A percentile compares a stretch with the other conserved stretches of the same genome.
Evolutionary conservation across 495 filamentous ascomycete species (phyloP).

Genomic region (Hypoxylon lienhwacheense): DNA sequence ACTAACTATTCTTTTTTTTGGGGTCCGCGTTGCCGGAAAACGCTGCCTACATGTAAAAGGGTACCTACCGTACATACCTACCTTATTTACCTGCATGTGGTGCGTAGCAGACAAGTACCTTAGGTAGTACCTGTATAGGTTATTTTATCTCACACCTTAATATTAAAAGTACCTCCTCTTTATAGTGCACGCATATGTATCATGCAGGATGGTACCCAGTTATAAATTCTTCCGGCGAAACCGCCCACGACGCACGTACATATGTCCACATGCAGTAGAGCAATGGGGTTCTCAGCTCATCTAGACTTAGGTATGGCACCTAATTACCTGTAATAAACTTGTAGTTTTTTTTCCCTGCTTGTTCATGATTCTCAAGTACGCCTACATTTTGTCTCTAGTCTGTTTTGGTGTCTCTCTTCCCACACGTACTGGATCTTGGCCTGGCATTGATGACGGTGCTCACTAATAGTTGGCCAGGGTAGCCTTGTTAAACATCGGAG

Average conservation of each 20-base stretch:
- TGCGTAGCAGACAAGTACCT: too few species aligned
- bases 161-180: too few species aligned
- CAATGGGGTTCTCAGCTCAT: background rate
- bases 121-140: too few species aligned
- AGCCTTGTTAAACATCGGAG: slow-evolving; percentile 27
- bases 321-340: background rate
- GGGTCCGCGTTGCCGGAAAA: slow-evolving; percentile 12
- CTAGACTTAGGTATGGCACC: too few species aligned
- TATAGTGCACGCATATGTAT: too few species aligned
- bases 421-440: background rate
- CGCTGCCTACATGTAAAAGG: too few species aligned
- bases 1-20: slow-evolving; percentile 12
- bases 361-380: background rate
- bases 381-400: background rate
- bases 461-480: slow-evolving; percentile 14
- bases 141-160: slow-evolving; percentile 7
- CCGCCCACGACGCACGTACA: background rate
- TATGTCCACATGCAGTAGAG: too few species aligned
- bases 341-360: background rate
- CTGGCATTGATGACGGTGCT: slow-evolving; percentile 1
- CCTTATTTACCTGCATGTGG: too few species aligned
- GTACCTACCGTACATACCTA: too few species aligned
- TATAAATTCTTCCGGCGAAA: slow-evolving; percentile 15
- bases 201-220: too few species aligned
- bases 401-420: background rate